Evolutionary conservation across 2,329 filamentous ascomycete species (phyloP).

Genomic region (Xylaria sp.): DNA sequence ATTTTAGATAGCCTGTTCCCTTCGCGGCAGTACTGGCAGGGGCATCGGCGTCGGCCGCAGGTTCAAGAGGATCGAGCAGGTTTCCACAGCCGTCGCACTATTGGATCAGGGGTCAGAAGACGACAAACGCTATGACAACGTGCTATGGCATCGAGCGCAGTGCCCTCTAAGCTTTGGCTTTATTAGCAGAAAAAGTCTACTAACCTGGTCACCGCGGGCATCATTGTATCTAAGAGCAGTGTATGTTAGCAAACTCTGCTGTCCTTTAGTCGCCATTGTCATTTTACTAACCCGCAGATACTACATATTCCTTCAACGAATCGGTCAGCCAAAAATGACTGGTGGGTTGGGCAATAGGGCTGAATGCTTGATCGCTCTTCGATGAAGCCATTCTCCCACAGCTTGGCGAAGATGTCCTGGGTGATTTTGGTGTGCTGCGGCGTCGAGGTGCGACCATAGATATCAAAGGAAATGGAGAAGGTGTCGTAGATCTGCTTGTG

Average conservation of each 20-base stretch:
- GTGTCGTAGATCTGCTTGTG: slow-evolving; percentile 91
- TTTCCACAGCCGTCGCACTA: slow-evolving; percentile 66
- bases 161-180: not conserved
- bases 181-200: not conserved
- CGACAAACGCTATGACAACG: not conserved
- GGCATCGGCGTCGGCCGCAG: slow-evolving; percentile 32
- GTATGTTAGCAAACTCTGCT: not conserved
- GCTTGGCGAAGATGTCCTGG: slow-evolving; percentile 80
- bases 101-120: slow-evolving; percentile 1
- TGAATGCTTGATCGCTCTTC: slow-evolving; percentile 84
- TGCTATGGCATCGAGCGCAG: not conserved
- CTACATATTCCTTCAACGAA: slow-evolving; percentile 39
- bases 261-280: not conserved
- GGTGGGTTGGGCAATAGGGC: slow-evolving; percentile 79
- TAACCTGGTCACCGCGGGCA: slow-evolving; percentile 40
- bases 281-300: slow-evolving; percentile 55
- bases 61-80: slow-evolving; percentile 65
- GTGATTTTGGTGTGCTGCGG: slow-evolving; percentile 84
- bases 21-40: slow-evolving; percentile 25
- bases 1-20: slow-evolving; percentile 38
- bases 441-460: slow-evolving; percentile 90
- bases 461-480: slow-evolving; percentile 93
- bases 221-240: slow-evolving; percentile 36
- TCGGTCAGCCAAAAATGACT: slow-evolving; percentile 76
- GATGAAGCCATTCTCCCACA: slow-evolving; percentile 83